Evolutionary conservation across 139 green algal species (phyloP).

Genomic region (Pycnococcus provasolii): DNA sequence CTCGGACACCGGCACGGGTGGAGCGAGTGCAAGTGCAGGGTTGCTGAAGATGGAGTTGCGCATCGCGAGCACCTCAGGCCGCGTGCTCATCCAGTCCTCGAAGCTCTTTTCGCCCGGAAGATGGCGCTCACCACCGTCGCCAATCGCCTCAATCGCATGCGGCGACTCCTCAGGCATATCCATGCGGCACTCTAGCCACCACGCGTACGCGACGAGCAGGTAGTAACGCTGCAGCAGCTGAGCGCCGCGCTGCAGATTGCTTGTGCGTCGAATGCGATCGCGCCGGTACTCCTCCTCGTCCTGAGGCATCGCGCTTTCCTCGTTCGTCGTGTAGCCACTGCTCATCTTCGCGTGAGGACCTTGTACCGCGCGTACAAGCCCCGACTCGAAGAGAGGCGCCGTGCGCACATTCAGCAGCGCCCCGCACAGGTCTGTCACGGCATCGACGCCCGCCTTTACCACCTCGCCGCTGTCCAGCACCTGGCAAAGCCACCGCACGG

Average conservation of each 20-base stretch:
- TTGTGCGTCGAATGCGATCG: background rate
- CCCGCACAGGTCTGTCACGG: conserved; percentile 40
- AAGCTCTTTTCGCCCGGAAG: conserved; percentile 7
- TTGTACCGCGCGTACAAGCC: conserved; percentile 9
- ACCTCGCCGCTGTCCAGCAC: conserved; percentile 16
- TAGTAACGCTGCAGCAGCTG: conserved; percentile 87
- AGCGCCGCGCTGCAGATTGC: conserved; percentile 62
- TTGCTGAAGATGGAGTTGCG: conserved; percentile 11
- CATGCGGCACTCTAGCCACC: conserved; percentile 55
- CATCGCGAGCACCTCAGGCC: conserved; percentile 40
- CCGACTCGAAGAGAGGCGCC: conserved; percentile 48
- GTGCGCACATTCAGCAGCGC: conserved; percentile 73
- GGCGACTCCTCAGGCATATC: background rate
- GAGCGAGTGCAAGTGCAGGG: background rate
- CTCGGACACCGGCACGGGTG: conserved; percentile 1
- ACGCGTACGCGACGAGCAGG: conserved; percentile 73
- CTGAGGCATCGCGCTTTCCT: background rate
- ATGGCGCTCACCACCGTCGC: background rate
- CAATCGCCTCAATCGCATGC: background rate
- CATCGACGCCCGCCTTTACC: conserved; percentile 12
- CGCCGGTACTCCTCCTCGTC: conserved; percentile 5
- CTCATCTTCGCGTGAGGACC: conserved; percentile 1
- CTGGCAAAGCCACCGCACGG: conserved; percentile 5
- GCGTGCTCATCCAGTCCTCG: conserved; percentile 50
- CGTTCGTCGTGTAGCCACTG: background rate